phyloP scores from a whole-genome alignment of 148 eudicot species.

The Rhododendron ovatum region DNA sequence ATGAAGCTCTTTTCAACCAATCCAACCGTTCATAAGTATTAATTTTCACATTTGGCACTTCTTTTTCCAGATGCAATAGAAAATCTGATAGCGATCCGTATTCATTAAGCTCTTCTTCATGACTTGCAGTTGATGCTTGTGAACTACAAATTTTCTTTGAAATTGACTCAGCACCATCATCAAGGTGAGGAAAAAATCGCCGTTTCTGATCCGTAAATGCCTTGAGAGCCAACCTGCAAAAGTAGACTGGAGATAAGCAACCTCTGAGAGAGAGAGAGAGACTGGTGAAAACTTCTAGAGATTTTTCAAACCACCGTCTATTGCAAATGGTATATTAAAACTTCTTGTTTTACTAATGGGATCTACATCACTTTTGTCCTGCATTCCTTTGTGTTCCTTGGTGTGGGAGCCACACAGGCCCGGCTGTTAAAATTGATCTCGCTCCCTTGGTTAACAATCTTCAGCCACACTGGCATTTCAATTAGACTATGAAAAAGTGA shows the following conservation, averaged over 20 bases:
- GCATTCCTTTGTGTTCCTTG: not conserved
- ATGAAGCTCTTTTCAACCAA: slow-evolving; percentile 77
- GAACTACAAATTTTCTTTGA: slow-evolving; percentile 60
- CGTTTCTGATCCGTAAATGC: slow-evolving; percentile 84
- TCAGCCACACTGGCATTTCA: not conserved
- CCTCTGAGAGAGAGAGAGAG: not conserved
- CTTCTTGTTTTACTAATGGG: not conserved
- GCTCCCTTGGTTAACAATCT: not conserved
- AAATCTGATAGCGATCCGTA: slow-evolving; percentile 48
- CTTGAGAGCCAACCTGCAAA: slow-evolving; percentile 80
- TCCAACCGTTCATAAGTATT: slow-evolving; percentile 67
- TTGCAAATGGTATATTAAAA: not conserved
- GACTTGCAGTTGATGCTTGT: slow-evolving; percentile 29
- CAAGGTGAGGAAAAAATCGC: slow-evolving; percentile 87
- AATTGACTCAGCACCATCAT: slow-evolving; percentile 39
- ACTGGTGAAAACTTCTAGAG: not conserved
- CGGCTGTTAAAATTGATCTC: not conserved
- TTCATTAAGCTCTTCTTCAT: slow-evolving; percentile 52
- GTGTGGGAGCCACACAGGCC: not conserved
- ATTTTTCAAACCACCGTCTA: not conserved
- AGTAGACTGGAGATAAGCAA: slow-evolving; percentile 1
- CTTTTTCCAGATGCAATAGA: slow-evolving; percentile 55
- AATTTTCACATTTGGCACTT: slow-evolving; percentile 49
- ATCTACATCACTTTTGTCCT: not conserved
- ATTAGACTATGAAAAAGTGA: not conserved